Conservation (phyloP, 1,284 basidiomycete species). For the Naganishia cerealis region DNA sequence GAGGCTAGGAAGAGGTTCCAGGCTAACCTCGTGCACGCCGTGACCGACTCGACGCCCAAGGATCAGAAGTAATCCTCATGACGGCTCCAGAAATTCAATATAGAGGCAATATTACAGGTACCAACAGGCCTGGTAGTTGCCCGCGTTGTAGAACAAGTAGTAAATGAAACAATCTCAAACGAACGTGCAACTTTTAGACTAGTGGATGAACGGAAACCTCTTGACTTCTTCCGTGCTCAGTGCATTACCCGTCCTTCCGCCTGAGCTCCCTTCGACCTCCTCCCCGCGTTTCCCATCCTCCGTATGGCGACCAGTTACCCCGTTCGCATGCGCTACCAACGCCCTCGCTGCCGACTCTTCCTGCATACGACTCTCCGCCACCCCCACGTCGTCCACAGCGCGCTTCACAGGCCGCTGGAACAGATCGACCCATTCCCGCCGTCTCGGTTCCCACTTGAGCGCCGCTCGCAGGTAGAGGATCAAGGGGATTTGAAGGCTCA, state of each 20-base stretch:
- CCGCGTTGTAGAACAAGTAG: constrained; percentile 15
- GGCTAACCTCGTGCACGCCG: constrained; percentile 40
- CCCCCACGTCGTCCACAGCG: background rate
- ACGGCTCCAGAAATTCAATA: background rate
- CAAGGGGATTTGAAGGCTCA: background rate
- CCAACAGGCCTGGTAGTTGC: too few species aligned
- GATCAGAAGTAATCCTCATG: constrained; percentile 39
- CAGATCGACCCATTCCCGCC: background rate
- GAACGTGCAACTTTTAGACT: background rate
- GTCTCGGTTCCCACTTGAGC: constrained; percentile 1
- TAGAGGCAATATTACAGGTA: background rate
- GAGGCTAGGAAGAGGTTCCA: constrained; percentile 44
- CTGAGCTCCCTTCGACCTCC: background rate
- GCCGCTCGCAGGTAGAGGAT: background rate
- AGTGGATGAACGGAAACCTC: background rate
- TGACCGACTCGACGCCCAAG: constrained; percentile 40
- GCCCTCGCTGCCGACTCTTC: background rate
- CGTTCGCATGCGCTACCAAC: constrained; percentile 8
- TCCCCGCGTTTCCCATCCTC: background rate
- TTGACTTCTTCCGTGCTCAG: background rate
- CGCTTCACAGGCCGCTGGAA: background rate
- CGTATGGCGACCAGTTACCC: background rate
- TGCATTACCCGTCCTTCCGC: background rate
- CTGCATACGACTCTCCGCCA: background rate
- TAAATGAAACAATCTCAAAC: background rate